These are phyloP conservation scores for Hemileccinum rubropunctum DNA, from an alignment of 768 basidiomycete genomes.

Conservation along the genomic window DNA sequence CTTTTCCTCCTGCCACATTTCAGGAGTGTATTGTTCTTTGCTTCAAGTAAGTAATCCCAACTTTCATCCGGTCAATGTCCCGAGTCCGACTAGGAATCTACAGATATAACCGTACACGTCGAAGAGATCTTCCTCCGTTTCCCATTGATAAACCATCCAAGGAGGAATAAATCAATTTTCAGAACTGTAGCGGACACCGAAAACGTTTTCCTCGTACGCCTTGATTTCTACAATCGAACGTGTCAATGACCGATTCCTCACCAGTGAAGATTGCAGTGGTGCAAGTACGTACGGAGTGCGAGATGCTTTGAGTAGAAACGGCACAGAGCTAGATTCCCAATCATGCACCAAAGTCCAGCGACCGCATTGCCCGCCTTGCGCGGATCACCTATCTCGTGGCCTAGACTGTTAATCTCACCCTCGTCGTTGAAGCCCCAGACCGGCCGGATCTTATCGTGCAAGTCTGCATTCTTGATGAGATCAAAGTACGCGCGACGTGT, in stretches of 20 bases:
- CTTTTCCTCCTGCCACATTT: too few species aligned
- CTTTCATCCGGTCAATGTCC: not conserved
- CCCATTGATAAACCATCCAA: not conserved
- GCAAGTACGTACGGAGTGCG: slow-evolving; percentile 54
- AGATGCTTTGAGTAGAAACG: slow-evolving; percentile 69
- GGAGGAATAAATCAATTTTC: not conserved
- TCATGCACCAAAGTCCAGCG: slow-evolving; percentile 50
- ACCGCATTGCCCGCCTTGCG: slow-evolving; percentile 11
- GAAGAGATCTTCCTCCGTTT: not conserved
- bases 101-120: too few species aligned
- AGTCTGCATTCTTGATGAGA: slow-evolving; percentile 20
- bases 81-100: not conserved
- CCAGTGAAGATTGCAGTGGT: not conserved
- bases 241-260: not conserved
- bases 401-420: slow-evolving; percentile 31
- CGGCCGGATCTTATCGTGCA: slow-evolving; percentile 19
- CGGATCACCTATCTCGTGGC: slow-evolving; percentile 47
- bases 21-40: too few species aligned
- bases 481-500: slow-evolving; percentile 13
- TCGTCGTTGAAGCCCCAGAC: slow-evolving; percentile 33
- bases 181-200: slow-evolving; percentile 20
- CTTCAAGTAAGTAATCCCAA: too few species aligned
- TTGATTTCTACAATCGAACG: slow-evolving; percentile 54
- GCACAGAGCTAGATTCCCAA: slow-evolving; percentile 60
- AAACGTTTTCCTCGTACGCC: slow-evolving; percentile 54